phyloP scores from a whole-genome alignment of 2,329 filamentous ascomycete genomes.

The Ceratocystis papillata region DNA sequence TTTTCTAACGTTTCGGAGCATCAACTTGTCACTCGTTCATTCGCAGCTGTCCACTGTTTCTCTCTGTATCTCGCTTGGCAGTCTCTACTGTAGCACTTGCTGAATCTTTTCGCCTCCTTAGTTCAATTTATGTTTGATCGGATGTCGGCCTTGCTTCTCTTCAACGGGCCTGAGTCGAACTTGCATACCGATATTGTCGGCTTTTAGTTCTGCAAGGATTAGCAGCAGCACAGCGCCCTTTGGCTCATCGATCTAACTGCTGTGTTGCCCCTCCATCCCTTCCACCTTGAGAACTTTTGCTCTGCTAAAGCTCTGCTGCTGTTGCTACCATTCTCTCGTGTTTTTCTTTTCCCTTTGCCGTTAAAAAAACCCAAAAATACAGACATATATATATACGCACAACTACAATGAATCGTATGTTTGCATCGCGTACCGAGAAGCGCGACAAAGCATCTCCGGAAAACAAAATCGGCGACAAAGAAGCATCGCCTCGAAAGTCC shows the following conservation, averaged over 20 bases:
- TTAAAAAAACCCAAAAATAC: not conserved
- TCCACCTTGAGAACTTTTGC: not conserved
- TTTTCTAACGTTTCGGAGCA: slow-evolving; percentile 8
- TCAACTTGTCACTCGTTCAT: not conserved
- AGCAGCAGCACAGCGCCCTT: not conserved
- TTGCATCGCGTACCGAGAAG: slow-evolving; percentile 19
- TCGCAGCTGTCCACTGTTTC: not conserved
- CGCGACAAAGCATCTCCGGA: slow-evolving; percentile 12
- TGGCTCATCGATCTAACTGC: not conserved
- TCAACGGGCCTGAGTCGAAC: not conserved
- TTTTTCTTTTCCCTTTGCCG: not conserved
- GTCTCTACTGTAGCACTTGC: not conserved
- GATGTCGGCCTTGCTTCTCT: slow-evolving; percentile 4
- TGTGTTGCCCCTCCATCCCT: slow-evolving; percentile 7
- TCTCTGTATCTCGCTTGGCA: not conserved
- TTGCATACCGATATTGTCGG: slow-evolving; percentile 7
- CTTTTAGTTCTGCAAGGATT: slow-evolving; percentile 5
- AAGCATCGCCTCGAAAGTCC: slow-evolving; percentile 5
- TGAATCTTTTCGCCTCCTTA: not conserved
- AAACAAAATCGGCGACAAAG: slow-evolving; percentile 8
- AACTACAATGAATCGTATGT: slow-evolving; percentile 18
- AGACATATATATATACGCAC: not conserved
- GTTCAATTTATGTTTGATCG: not conserved
- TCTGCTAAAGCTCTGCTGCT: not conserved
- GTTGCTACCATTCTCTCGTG: no score